phyloP scores from a whole-genome alignment of 441 rosid genomes.

The Gossypium schwendimanii region DNA sequence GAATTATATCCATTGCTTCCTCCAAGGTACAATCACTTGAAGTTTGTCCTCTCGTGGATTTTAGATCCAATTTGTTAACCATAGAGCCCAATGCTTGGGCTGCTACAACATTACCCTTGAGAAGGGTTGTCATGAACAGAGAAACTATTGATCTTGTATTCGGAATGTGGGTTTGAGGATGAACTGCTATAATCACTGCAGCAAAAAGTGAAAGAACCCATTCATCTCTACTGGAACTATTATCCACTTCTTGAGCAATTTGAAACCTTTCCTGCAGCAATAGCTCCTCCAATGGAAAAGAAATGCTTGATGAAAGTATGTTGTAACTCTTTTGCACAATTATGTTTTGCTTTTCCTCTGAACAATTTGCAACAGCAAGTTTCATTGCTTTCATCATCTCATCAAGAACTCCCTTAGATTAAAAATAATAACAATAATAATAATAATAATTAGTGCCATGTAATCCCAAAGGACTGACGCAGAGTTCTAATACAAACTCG shows the following conservation, averaged over 20 bases:
- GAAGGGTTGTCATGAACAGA: constrained; percentile 38
- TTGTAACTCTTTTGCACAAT: constrained; percentile 53
- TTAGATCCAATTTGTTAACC: constrained; percentile 56
- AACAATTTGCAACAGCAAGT: constrained; percentile 60
- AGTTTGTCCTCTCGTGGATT: constrained; percentile 24
- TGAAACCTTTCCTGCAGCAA: constrained; percentile 29
- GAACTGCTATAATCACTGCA: constrained; percentile 65
- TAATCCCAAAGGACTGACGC: not conserved
- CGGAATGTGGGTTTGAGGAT: constrained; percentile 50
- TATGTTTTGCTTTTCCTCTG: constrained; percentile 53
- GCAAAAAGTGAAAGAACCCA: constrained; percentile 68
- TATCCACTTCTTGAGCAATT: constrained; percentile 21
- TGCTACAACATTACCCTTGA: constrained; percentile 54
- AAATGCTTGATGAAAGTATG: constrained; percentile 42
- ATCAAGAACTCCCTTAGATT: constrained; percentile 55
- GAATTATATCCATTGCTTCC: constrained; percentile 62
- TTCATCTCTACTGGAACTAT: constrained; percentile 44
- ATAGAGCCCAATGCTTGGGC: constrained; percentile 85
- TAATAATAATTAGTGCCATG: constrained; percentile 3
- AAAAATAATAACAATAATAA: constrained; percentile 4
- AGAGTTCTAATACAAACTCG: constrained; percentile 1
- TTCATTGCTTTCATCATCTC: constrained; percentile 57
- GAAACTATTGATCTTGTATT: constrained; percentile 41
- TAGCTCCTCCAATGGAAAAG: constrained; percentile 38
- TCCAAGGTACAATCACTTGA: constrained; percentile 45